Evolutionary conservation across 2,329 filamentous ascomycete genomes (phyloP).

Genomic region (Nothophoma quercina): DNA sequence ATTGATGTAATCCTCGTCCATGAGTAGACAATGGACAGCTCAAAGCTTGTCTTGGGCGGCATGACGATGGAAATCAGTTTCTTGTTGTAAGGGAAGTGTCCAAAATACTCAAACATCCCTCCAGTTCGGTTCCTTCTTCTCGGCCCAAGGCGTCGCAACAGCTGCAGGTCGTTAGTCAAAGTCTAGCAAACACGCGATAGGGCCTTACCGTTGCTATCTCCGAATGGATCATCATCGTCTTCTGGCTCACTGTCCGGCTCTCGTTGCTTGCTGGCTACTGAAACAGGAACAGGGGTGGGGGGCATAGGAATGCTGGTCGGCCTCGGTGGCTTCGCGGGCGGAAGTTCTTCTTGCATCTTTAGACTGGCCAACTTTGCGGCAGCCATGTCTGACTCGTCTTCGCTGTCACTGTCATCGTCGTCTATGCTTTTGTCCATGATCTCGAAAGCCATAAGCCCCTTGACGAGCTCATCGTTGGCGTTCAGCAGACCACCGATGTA

Average conservation of each 20-base stretch:
- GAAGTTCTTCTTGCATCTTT: constrained; percentile 48
- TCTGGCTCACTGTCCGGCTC: constrained; percentile 65
- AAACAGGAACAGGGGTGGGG: constrained; percentile 27
- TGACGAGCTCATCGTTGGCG: constrained; percentile 95
- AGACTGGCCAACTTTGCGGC: constrained; percentile 56
- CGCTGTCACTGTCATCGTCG: constrained; percentile 72
- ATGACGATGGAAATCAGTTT: no score
- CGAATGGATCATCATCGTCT: constrained; percentile 84
- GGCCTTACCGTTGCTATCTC: constrained; percentile 71
- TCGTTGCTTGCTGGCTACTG: constrained; percentile 46
- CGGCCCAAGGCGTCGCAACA: constrained; percentile 60
- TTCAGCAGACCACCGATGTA: constrained; percentile 91
- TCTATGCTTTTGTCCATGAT: constrained; percentile 88
- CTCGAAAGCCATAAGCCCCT: constrained; percentile 91
- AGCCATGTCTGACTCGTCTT: constrained; percentile 53
- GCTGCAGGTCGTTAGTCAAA: constrained; percentile 42
- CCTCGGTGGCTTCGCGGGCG: constrained; percentile 60
- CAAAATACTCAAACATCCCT: constrained; percentile 53
- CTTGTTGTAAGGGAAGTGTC: no score
- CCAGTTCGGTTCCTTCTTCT: constrained; percentile 45
- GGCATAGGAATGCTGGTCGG: constrained; percentile 54
- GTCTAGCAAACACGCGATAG: accelerated
- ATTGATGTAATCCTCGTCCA: no score
- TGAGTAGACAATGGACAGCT: neutral
- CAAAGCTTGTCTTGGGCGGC: neutral